Evolutionary conservation across 331 rosid genomes (phyloP).

Genomic region (Quercus phellos): DNA sequence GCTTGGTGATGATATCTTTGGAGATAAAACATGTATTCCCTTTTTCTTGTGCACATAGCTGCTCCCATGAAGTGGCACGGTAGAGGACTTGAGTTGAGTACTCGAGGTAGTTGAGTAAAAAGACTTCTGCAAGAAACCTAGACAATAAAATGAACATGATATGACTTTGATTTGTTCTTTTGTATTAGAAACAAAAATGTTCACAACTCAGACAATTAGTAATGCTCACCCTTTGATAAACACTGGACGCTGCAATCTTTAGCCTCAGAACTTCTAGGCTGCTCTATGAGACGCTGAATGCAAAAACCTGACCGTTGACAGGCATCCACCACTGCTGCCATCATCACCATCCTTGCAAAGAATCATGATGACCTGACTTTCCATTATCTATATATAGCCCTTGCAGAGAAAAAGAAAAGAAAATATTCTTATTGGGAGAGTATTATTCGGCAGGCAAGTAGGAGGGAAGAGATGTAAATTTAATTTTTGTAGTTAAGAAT

Average conservation of each 20-base stretch:
- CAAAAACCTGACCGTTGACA: constrained; percentile 4
- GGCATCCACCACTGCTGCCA: constrained; percentile 1
- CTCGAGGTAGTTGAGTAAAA: background rate
- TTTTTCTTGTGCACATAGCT: constrained; percentile 15
- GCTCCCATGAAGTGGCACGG: constrained; percentile 8
- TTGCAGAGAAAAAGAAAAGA: background rate
- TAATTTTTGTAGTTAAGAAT: background rate
- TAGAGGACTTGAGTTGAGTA: background rate
- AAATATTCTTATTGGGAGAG: constrained; percentile 4
- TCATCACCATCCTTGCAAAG: background rate
- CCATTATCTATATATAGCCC: background rate
- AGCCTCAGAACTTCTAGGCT: background rate
- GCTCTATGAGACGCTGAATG: background rate
- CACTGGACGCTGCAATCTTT: background rate
- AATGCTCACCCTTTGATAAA: constrained; percentile 14
- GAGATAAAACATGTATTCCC: constrained; percentile 21
- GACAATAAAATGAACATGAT: background rate
- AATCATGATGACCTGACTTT: background rate
- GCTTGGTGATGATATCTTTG: constrained; percentile 27
- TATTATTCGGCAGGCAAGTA: constrained; percentile 23
- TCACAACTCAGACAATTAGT: background rate
- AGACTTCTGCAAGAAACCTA: constrained; percentile 9
- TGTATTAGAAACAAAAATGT: background rate
- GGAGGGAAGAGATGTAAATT: background rate
- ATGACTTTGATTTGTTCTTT: background rate